phyloP scores from a whole-genome alignment of 345 rosid genomes.

The Boechera retrofracta region DNA sequence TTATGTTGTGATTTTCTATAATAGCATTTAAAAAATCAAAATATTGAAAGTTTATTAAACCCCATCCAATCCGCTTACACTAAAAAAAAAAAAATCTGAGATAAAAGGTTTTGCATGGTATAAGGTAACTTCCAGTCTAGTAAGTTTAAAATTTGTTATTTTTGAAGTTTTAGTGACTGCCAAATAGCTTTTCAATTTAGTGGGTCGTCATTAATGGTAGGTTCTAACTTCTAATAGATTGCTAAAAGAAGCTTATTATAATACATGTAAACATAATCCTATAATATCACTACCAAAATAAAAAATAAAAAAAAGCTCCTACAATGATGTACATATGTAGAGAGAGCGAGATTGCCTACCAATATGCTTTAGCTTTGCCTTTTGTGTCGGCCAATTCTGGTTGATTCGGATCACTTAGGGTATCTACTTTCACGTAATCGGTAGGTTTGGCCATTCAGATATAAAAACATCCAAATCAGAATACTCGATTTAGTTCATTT shows the following conservation, averaged over 20 bases:
- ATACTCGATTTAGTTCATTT: constrained; percentile 6
- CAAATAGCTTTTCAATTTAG: too few relatives aligned
- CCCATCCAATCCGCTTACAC: too few relatives aligned
- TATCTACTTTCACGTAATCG: constrained; percentile 34
- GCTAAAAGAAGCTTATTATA: constrained; percentile 12
- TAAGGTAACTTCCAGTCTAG: too few relatives aligned
- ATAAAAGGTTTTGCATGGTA: too few relatives aligned
- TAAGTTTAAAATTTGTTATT: too few relatives aligned
- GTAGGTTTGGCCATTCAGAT: constrained; percentile 42
- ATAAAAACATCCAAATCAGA: constrained; percentile 32
- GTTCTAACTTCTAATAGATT: neutral
- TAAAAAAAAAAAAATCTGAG: too few relatives aligned
- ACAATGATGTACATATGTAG: neutral
- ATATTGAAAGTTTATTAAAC: too few relatives aligned
- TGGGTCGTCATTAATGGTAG: too few relatives aligned
- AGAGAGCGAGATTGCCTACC: constrained; percentile 30
- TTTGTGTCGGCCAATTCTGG: constrained; percentile 43
- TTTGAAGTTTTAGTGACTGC: too few relatives aligned
- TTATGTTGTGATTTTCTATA: too few relatives aligned
- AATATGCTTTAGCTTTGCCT: constrained; percentile 24
- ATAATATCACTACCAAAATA: neutral
- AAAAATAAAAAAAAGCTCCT: neutral
- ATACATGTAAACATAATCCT: constrained; percentile 18
- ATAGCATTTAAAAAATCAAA: too few relatives aligned
- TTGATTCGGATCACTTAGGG: constrained; percentile 35